Evolutionary conservation across 345 rosid genomes (phyloP).

Genomic region (Citrus hindsii): DNA sequence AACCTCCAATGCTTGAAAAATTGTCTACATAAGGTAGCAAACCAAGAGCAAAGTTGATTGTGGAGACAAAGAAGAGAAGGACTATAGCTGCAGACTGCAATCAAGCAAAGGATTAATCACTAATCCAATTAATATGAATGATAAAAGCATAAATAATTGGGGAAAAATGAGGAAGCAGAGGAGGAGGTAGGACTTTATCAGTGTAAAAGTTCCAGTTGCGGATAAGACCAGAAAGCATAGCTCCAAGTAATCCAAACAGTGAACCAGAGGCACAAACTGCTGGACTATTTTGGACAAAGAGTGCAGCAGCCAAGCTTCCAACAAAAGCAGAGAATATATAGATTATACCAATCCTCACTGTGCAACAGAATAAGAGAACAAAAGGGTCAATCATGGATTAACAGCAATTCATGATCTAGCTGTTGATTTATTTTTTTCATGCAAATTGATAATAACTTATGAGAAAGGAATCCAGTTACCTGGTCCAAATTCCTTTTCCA

Average conservation of each 20-base stretch:
- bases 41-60: slow-evolving; percentile 57
- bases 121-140: slow-evolving; percentile 8
- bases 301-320: slow-evolving; percentile 61
- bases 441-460: background rate
- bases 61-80: slow-evolving; percentile 39
- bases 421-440: background rate
- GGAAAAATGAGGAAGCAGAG: background rate
- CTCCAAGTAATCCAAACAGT: slow-evolving; percentile 76
- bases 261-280: slow-evolving; percentile 62
- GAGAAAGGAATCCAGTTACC: slow-evolving; percentile 29
- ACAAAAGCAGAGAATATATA: slow-evolving; percentile 57
- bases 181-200: slow-evolving; percentile 49
- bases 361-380: slow-evolving; percentile 17
- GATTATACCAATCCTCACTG: slow-evolving; percentile 73
- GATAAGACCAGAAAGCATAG: slow-evolving; percentile 63
- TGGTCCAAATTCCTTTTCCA: slow-evolving; percentile 83
- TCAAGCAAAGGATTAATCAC: slow-evolving; percentile 20
- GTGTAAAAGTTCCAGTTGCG: slow-evolving; percentile 65
- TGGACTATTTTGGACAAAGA: slow-evolving; percentile 65
- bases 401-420: background rate
- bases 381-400: background rate
- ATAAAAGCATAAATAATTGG: background rate
- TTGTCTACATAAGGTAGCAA: slow-evolving; percentile 72
- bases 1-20: slow-evolving; percentile 73
- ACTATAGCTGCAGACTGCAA: slow-evolving; percentile 63